Percentiles rank a stretch among this genome's conserved stretches.
Evolutionary conservation across 176 grass and related monocot genomes (phyloP).

Genomic region (Triticum timopheevii): DNA sequence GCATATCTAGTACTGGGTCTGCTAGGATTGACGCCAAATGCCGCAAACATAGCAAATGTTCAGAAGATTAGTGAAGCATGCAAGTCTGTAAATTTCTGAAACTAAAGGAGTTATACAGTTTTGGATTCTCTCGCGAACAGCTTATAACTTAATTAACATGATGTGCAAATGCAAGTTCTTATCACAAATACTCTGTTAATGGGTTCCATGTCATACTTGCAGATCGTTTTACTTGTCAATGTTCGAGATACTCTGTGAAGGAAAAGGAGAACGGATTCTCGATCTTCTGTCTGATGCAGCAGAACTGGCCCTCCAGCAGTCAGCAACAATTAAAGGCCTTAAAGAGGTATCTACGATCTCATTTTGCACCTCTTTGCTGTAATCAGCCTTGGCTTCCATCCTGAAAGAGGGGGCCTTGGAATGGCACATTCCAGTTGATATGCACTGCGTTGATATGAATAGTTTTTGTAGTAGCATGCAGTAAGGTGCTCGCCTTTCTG

Average conservation of each 20-base stretch:
- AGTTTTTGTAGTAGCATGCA: slow-evolving; percentile 11
- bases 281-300: slow-evolving; percentile 62
- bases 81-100: not conserved
- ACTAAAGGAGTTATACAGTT: not conserved
- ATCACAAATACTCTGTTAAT: not conserved
- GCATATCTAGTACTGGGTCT: not conserved
- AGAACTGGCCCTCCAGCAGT: slow-evolving; percentile 67
- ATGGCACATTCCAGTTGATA: not conserved
- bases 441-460: not conserved
- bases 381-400: not conserved
- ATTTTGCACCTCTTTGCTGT: not conserved
- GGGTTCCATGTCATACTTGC: slow-evolving; percentile 27
- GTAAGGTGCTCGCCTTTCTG: not conserved
- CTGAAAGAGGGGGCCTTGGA: not conserved
- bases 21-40: not conserved
- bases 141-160: not conserved
- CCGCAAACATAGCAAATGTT: not conserved
- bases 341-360: slow-evolving; percentile 56
- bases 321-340: slow-evolving; percentile 69
- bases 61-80: not conserved
- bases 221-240: slow-evolving; percentile 77
- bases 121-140: too few species aligned
- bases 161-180: not conserved
- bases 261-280: slow-evolving; percentile 79
- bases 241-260: slow-evolving; percentile 84